Evolutionary conservation across 371 early-diverging fungal genomes (phyloP).

Genomic region (Apophysomyces elegans): DNA sequence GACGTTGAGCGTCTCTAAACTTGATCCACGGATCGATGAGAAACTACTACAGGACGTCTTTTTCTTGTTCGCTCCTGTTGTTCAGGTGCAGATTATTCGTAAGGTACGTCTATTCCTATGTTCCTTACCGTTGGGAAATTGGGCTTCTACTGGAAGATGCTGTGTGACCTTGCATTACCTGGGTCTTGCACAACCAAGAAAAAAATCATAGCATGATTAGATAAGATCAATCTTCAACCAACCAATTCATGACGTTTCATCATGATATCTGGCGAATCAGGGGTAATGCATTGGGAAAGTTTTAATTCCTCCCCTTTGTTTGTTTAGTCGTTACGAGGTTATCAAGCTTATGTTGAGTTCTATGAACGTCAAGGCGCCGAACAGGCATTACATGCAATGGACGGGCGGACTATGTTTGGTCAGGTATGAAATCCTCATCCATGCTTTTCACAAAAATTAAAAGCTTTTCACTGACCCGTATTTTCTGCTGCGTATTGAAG

Average conservation of each 20-base stretch:
- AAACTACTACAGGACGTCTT: slow-evolving; percentile 67
- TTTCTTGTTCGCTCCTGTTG: slow-evolving; percentile 57
- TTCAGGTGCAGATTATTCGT: slow-evolving; percentile 73
- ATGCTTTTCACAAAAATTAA: not conserved
- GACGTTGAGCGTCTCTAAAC: slow-evolving; percentile 80
- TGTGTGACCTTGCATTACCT: not conserved
- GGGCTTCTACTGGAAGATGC: not conserved
- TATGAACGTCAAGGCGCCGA: slow-evolving; percentile 72
- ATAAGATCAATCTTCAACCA: slow-evolving; percentile 1
- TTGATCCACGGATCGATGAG: slow-evolving; percentile 75
- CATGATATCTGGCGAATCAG: not conserved
- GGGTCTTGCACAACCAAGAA: slow-evolving; percentile 3
- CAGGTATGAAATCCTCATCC: slow-evolving; percentile 37
- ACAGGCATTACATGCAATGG: slow-evolving; percentile 71
- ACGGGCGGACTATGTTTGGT: slow-evolving; percentile 66
- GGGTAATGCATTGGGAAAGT: not conserved
- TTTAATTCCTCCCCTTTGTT: not conserved
- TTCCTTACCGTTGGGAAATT: not conserved
- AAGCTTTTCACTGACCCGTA: not conserved
- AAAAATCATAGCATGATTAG: not conserved
- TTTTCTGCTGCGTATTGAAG: slow-evolving; percentile 17
- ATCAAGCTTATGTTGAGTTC: slow-evolving; percentile 83
- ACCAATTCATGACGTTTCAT: not conserved
- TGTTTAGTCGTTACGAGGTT: slow-evolving; percentile 38
- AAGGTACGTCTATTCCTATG: not conserved